Conservation (phyloP, 768 basidiomycete genomes). For the Lactifluus piperatus region DNA sequence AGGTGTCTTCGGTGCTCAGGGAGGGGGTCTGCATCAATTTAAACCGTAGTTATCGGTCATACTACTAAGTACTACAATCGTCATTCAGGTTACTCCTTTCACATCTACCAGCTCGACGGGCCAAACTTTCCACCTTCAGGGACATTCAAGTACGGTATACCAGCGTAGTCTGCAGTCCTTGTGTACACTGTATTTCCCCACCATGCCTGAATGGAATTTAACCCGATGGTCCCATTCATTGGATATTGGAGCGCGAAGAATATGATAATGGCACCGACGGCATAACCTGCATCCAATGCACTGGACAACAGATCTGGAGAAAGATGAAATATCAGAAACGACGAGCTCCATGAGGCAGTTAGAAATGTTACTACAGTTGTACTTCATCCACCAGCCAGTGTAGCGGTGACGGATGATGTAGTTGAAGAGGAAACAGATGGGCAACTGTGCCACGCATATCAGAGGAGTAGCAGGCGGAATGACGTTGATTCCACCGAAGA, state of each 20-base stretch:
- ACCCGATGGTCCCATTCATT: constrained; percentile 41
- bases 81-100: no score
- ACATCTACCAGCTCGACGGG: not conserved
- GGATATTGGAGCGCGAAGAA: constrained; percentile 62
- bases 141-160: not conserved
- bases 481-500: not conserved
- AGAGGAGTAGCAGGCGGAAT: constrained; percentile 33
- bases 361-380: constrained; percentile 4
- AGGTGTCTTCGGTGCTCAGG: no score
- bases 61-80: no score
- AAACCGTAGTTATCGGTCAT: no score
- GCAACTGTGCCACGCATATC: constrained; percentile 32
- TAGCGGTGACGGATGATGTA: constrained; percentile 6
- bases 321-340: constrained; percentile 7
- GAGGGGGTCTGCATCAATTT: no score
- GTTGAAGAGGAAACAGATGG: constrained; percentile 24
- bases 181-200: constrained; percentile 38
- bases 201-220: no score
- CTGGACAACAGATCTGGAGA: constrained; percentile 51
- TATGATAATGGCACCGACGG: constrained; percentile 44
- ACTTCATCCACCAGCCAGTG: constrained; percentile 22
- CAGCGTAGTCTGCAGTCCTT: not conserved
- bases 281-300: constrained; percentile 61
- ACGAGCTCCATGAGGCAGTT: constrained; percentile 28
- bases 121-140: not conserved